These are phyloP conservation scores for Taiozyma sp. DNA, from an alignment of 1,139 yeast species.

Conservation along the genomic window DNA sequence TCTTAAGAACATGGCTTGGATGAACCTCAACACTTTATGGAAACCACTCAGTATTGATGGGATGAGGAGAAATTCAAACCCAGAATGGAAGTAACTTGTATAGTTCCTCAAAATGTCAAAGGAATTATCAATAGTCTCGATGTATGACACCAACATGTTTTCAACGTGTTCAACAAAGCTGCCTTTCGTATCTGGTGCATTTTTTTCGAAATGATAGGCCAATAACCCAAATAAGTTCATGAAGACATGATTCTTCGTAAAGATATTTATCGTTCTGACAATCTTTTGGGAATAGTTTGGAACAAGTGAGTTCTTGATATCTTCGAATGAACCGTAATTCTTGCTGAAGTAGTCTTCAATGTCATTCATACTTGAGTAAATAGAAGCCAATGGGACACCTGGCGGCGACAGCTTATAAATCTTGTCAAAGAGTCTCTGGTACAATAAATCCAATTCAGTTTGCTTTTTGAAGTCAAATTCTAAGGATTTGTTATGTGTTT, in stretches of 20 bases:
- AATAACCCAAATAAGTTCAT: conserved; percentile 6
- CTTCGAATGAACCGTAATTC: conserved; percentile 10
- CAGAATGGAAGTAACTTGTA: conserved; percentile 15
- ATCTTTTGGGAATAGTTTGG: conserved; percentile 9
- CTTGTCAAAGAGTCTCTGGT: conserved; percentile 12
- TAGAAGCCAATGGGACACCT: conserved; percentile 8
- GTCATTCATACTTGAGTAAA: conserved; percentile 10
- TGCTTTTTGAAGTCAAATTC: conserved; percentile 8
- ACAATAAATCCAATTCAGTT: conserved; percentile 6
- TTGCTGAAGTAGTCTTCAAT: conserved; percentile 8
- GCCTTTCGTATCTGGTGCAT: conserved; percentile 3
- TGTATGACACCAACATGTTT: conserved; percentile 1
- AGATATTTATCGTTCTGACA: conserved; percentile 7
- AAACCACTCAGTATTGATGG: conserved; percentile 10
- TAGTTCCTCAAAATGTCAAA: conserved; percentile 19
- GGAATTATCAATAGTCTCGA: conserved; percentile 8
- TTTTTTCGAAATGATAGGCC: conserved; percentile 10
- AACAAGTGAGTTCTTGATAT: conserved; percentile 8
- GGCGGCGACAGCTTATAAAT: conserved; percentile 9
- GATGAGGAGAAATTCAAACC: conserved; percentile 16
- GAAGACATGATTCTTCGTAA: conserved; percentile 3
- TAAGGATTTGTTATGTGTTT: conserved; percentile 2
- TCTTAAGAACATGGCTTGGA: conserved; percentile 11
- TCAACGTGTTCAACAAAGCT: conserved; percentile 5
- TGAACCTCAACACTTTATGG: conserved; percentile 9